A percentile compares a stretch with the other conserved stretches of the same genome.
phyloP scores from a whole-genome alignment of 805 yeast genomes.

The Pichia gijzeniarum region DNA sequence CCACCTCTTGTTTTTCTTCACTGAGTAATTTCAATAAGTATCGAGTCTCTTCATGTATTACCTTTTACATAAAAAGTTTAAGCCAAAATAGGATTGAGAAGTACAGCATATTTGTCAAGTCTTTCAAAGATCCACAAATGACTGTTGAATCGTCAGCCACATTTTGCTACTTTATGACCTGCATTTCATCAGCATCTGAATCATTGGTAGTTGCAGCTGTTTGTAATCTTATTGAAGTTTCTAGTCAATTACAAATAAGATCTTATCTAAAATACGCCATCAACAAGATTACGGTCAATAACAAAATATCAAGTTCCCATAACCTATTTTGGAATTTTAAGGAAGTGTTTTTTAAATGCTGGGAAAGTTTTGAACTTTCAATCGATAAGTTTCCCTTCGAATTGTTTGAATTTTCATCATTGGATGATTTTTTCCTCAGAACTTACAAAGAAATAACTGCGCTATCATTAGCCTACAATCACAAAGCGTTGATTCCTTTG shows the following conservation, averaged over 20 bases:
- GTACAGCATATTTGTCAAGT: conserved; percentile 28
- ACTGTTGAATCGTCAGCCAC: conserved; percentile 35
- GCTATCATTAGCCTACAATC: conserved; percentile 29
- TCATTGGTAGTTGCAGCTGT: conserved; percentile 31
- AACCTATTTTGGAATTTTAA: conserved; percentile 29
- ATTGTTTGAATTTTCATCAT: conserved; percentile 33
- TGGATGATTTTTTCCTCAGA: conserved; percentile 28
- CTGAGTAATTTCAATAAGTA: conserved; percentile 7
- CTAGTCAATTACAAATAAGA: conserved; percentile 27
- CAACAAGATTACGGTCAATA: conserved; percentile 18
- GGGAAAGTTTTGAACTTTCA: conserved; percentile 33
- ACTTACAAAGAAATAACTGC: conserved; percentile 37
- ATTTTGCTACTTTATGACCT: conserved; percentile 32
- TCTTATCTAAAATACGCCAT: conserved; percentile 30
- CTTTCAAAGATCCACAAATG: conserved; percentile 33
- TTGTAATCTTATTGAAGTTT: conserved; percentile 38
- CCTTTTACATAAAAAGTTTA: background rate
- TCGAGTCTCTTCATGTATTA: conserved; percentile 1
- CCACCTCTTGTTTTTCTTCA: conserved; percentile 1
- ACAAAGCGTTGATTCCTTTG: conserved; percentile 11
- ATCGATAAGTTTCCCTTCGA: conserved; percentile 35
- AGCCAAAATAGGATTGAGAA: conserved; percentile 19
- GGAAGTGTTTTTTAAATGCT: conserved; percentile 35
- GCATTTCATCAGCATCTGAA: conserved; percentile 28
- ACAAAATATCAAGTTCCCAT: conserved; percentile 13